Base-by-base conservation (phyloP, 1,139 yeast species). In the Candida glucosophila region DNA sequence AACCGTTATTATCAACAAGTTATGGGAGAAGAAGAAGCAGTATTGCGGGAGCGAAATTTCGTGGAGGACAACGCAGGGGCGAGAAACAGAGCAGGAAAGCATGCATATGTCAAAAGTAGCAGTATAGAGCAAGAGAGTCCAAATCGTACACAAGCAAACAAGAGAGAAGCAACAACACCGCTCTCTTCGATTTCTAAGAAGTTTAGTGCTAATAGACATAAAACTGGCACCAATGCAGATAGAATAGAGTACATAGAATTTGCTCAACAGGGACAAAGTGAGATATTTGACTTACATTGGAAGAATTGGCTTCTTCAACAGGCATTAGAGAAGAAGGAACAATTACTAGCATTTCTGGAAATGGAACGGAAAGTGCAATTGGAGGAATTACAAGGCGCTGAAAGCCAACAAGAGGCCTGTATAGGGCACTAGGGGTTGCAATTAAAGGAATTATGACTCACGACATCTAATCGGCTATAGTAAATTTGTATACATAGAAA, bases 111-210 rank as follows among this genome's bases (percentile, higher is more conserved):
- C n/a, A n/a, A n/a, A n/a, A n/a, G n/a, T n/a, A n/a, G n/a, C n/a
- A n/a, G n/a, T n/a, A n/a, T n/a, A n/a, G n/a, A n/a, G n/a, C n/a
- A n/a, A n/a, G n/a, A n/a, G n/a, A n/a, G 8, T 8, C n/a, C 18
- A n/a, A 16, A 8, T 16, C 9, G 9, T 16, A 15, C 17, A 21
- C 24, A 22, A 13, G 28, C 34, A 5, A 39, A 33, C 15, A 52
- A 52, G 31, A 35, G 59, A 24, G 47, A 44, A 1, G 52, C 58
- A 6, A 35, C 47, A 3, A 50, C 59, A 3, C 59, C 59, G 2
- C 31, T 51, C 21, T 36, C 48, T 6, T 47, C 49, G 7, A 37
- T 23, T 19, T 17, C 49, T 10, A 35, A 37, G 21, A 33, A 37
- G 13, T 44, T 35, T 18, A 37, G 38, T 16, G 29, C 32, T n/a